phyloP scores from a whole-genome alignment of 495 filamentous ascomycete genomes.

The Pseudevernia furfuracea region DNA sequence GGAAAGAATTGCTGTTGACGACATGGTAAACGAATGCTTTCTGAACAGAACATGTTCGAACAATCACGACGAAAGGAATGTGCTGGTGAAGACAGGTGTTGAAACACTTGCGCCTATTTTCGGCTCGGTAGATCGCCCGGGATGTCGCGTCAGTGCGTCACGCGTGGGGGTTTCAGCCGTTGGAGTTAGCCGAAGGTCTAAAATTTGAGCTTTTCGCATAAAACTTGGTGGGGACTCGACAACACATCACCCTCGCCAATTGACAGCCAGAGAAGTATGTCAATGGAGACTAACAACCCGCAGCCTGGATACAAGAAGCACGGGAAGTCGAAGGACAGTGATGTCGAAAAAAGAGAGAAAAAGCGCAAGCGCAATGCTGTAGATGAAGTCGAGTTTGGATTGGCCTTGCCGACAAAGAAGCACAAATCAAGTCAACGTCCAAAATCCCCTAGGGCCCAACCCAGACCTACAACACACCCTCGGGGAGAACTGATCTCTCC shows the following conservation, averaged over 20 bases:
- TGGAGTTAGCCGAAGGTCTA: constrained; percentile 2
- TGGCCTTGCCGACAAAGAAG: constrained; percentile 43
- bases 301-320: constrained; percentile 13
- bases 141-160: constrained; percentile 1
- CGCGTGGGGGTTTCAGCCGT: background rate
- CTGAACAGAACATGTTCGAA: background rate
- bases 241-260: constrained; percentile 1
- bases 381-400: constrained; percentile 21
- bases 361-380: constrained; percentile 50
- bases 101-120: constrained; percentile 1
- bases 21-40: constrained; percentile 1
- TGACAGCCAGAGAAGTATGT: background rate
- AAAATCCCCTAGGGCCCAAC: background rate
- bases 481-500: constrained; percentile 38
- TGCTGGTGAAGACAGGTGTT: constrained; percentile 4
- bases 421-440: constrained; percentile 23
- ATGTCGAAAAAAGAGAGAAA: constrained; percentile 38
- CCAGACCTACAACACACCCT: background rate
- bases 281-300: constrained; percentile 6
- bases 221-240: background rate
- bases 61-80: background rate
- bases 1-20: constrained; percentile 47
- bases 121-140: background rate
- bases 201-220: background rate
- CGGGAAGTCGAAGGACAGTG: constrained; percentile 21